Percentiles rank a stretch among this genome's conserved stretches.
phyloP scores from a whole-genome alignment of 2,329 filamentous ascomycete species.

The Fusarium robinianum region DNA sequence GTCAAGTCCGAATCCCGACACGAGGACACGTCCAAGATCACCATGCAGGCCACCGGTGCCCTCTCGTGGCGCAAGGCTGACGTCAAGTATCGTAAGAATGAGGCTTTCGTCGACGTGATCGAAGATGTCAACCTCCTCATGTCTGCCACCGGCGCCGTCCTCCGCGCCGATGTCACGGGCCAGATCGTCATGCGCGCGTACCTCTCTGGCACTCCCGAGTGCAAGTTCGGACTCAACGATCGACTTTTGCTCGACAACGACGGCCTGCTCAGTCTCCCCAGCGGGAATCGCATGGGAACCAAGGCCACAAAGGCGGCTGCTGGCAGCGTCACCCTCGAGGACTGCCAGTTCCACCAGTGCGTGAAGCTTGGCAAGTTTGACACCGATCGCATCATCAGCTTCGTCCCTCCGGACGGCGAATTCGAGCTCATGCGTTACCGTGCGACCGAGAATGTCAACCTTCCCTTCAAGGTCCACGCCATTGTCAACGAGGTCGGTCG shows the following conservation, averaged over 20 bases:
- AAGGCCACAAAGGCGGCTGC: constrained; percentile 96
- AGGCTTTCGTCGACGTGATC: constrained; percentile 98
- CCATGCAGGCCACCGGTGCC: constrained; percentile 97
- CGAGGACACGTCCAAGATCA: constrained; percentile 96
- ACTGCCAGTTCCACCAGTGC: constrained; percentile 99
- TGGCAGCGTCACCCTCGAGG: constrained; percentile 92
- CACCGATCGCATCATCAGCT: constrained; percentile 93
- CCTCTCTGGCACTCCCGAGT: constrained; percentile 93
- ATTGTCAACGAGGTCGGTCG: constrained; percentile 98
- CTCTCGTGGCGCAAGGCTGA: constrained; percentile 96
- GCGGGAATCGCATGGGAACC: constrained; percentile 76
- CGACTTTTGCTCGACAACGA: constrained; percentile 85
- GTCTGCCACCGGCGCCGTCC: constrained; percentile 94
- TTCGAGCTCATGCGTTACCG: constrained; percentile 99
- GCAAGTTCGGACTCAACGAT: constrained; percentile 98
- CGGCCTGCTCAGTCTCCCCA: constrained; percentile 66
- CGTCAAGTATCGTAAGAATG: constrained; percentile 99
- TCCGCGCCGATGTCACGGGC: constrained; percentile 93
- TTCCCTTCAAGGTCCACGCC: constrained; percentile 98
- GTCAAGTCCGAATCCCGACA: constrained; percentile 87
- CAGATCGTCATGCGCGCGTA: constrained; percentile 99
- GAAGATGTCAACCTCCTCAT: constrained; percentile 99
- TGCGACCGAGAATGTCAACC: constrained; percentile 96
- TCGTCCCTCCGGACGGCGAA: constrained; percentile 94
- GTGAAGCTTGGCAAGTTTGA: constrained; percentile 98